phyloP scores from a whole-genome alignment of 2,329 filamentous ascomycete species.

The Paramyrothecium roridum region DNA sequence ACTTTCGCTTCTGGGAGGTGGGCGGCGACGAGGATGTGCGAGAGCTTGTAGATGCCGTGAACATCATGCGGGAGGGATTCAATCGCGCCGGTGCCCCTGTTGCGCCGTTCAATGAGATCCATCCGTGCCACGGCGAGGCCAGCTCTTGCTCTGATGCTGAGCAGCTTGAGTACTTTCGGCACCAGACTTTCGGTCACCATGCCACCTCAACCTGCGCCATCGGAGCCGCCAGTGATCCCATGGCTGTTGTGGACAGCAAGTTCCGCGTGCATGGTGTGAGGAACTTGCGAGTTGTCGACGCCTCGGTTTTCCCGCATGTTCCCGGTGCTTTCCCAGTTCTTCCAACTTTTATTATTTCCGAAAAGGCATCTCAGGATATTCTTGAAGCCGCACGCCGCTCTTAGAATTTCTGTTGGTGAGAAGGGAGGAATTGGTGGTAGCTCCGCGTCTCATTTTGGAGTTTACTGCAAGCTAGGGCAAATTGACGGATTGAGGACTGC shows the following conservation, averaged over 20 bases:
- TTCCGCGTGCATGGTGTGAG: slow-evolving; percentile 53
- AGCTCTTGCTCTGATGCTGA: slow-evolving; percentile 45
- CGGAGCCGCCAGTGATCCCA: slow-evolving; percentile 45
- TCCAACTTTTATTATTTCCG: background rate
- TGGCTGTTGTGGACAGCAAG: slow-evolving; percentile 51
- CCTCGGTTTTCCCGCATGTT: slow-evolving; percentile 44
- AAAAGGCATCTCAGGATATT: background rate
- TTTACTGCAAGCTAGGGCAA: too few relatives aligned
- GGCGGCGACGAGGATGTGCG: background rate
- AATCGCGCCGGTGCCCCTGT: too few relatives aligned
- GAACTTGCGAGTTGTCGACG: slow-evolving; percentile 57
- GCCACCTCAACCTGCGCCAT: slow-evolving; percentile 54
- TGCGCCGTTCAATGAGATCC: too few relatives aligned
- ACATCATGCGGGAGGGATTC: background rate
- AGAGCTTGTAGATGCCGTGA: background rate
- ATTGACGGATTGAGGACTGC: too few relatives aligned
- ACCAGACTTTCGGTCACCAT: slow-evolving; percentile 59
- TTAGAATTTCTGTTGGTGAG: too few relatives aligned
- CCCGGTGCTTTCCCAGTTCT: background rate
- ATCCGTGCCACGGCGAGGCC: slow-evolving; percentile 24
- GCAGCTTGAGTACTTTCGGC: too few relatives aligned
- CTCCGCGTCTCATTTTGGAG: too few relatives aligned
- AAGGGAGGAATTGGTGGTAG: too few relatives aligned
- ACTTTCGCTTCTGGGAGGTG: slow-evolving; percentile 49
- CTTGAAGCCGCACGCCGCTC: too few relatives aligned